Percentiles rank a stretch among this genome's conserved stretches.
phyloP scores from a whole-genome alignment of 2,329 filamentous ascomycete genomes.

The Penicillium sp. region DNA sequence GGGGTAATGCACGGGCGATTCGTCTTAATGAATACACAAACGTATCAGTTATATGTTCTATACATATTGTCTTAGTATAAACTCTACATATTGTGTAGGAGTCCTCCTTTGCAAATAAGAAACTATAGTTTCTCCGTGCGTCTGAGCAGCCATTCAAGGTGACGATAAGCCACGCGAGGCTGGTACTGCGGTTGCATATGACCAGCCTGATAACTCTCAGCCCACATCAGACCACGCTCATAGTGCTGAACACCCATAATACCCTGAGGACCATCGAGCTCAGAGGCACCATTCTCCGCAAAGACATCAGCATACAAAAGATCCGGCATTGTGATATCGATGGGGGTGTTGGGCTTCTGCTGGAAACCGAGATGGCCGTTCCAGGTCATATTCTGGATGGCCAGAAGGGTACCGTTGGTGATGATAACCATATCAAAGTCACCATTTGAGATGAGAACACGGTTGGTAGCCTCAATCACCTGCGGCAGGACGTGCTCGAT shows the following conservation, averaged over 20 bases:
- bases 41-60: not conserved
- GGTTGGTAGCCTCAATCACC: constrained; percentile 56
- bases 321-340: constrained; percentile 41
- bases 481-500: constrained; percentile 49
- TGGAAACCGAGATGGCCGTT: constrained; percentile 71
- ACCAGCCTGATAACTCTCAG: constrained; percentile 41
- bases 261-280: constrained; percentile 63
- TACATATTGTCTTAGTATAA: not conserved
- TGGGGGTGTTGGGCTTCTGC: constrained; percentile 55
- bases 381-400: constrained; percentile 83
- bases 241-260: constrained; percentile 69
- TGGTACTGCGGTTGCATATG: constrained; percentile 60
- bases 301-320: constrained; percentile 53
- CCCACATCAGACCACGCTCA: constrained; percentile 75
- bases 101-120: no score
- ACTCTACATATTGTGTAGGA: not conserved
- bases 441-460: constrained; percentile 73
- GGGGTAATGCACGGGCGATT: not conserved
- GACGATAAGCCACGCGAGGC: constrained; percentile 65
- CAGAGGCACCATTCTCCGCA: constrained; percentile 60
- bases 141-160: constrained; percentile 49
- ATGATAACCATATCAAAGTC: constrained; percentile 69
- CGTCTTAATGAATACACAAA: not conserved
- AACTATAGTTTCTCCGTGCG: constrained; percentile 27
- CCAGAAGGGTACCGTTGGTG: constrained; percentile 67